phyloP scores from a whole-genome alignment of 2,329 filamentous ascomycete species.

The Botrytis aclada region DNA sequence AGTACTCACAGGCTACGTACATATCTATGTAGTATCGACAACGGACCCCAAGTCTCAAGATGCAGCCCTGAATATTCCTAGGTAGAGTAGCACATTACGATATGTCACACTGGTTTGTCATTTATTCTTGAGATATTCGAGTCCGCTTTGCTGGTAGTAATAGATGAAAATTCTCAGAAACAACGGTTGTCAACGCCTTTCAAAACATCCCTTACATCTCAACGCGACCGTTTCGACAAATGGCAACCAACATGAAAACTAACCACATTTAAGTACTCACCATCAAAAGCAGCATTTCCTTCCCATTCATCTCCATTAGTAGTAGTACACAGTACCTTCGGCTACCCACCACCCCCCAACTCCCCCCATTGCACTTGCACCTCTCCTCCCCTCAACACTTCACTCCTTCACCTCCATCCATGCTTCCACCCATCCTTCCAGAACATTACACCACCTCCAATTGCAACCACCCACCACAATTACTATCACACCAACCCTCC shows the following conservation, averaged over 20 bases:
- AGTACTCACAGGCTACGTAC: neutral
- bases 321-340: neutral
- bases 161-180: neutral
- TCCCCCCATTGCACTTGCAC: neutral
- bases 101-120: neutral
- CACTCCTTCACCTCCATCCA: neutral
- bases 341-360: neutral
- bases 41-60: neutral
- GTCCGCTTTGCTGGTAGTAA: neutral
- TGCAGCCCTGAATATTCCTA: neutral
- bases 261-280: neutral
- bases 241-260: neutral
- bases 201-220: neutral
- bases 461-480: neutral
- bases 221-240: neutral
- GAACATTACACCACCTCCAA: neutral
- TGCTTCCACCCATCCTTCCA: neutral
- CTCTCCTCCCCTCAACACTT: too few species aligned
- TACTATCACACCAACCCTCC: neutral
- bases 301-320: neutral
- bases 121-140: neutral
- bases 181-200: neutral
- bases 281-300: neutral
- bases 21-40: neutral
- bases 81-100: neutral